Evolutionary conservation across 2,329 filamentous ascomycete genomes (phyloP), one percentile per base, ranked within the genome.

Genomic region (Fusarium drepaniforme): DNA sequence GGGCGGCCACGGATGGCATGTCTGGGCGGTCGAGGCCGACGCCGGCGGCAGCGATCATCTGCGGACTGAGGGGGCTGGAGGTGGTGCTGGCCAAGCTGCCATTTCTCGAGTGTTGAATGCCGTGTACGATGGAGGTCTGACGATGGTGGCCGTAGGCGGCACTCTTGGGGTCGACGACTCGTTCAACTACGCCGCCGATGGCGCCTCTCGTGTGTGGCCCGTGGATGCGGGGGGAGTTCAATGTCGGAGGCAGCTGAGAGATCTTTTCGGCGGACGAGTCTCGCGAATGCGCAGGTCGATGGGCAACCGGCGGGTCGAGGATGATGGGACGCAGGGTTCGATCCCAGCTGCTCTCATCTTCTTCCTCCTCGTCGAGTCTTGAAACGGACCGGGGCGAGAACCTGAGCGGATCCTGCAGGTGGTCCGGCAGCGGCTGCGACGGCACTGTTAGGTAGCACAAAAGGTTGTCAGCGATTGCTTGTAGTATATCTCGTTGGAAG

Each of bases 41-140:
- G 68, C 90, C 91, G 60, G 90, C 91, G 53, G 92, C 91, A 65
- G 93, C 91, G 79, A 96, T 95, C 83, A 95, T 92, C 83, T 97
- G 93, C 65, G 95, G 94, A 83, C 94, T 97, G 79, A 98, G 87
- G 68, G 96, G 96, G 82, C 94, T 97, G 33, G 93, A 93, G 40
- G 93, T 90, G 67, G 93, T 91, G 81, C 94, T 95, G 75, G 92
- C 91, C 80, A 93, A 91, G 85, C 96, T 98, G 78, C 95, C 93
- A 89, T 97, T 97, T 84, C 96, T 89, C 78, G 90, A 90, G 90
- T 99, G 97, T 83, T 98, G 96, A 77, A 97, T 92, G 80, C 97
- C 96, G 90, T 98, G 94, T 67, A 98, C 96, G 78, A 98, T 98
- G 59, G 96, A 98, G 1, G 96, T 97, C 85, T 99, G 95, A 66